Base-by-base conservation (phyloP, 192 early-diverging fungal genomes). In the Backusella macrospora region DNA sequence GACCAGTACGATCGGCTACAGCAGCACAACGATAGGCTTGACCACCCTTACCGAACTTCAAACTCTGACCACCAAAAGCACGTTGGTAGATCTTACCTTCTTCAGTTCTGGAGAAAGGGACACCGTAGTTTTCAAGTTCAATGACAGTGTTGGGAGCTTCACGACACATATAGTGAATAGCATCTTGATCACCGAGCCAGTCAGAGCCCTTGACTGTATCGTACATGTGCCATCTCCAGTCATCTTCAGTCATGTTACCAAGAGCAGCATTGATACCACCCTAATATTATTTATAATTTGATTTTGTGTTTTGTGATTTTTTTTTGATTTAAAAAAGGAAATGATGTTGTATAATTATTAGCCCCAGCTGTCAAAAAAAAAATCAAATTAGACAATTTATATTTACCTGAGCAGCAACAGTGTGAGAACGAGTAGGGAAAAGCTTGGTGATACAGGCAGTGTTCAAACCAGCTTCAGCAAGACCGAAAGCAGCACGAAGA, bases 201-300 rank as follows among this genome's bases (percentile, higher is more conserved):
- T 99, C 98, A 73, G 92, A 94, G 65, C 96, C 97, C 88, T 99
- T 99, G 81, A 98, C 96, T 26, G 97, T 98, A 73, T 99, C 97
- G 79, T 98, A 99, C 98, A 99, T 99, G 83, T 99, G 98, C 98
- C 98, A 99, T 84, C 96, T 91, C 98, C 98, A 99, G 87, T 99
- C 98, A 83, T 99, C 98, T 86, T 99, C 95, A 73, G 91, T 90
- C 96, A 99, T 98, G 85, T 99, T 99, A 65, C 98, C 98, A 49
- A 99, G 91, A 62, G 98, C 98, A 74, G 98, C 98, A 85, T 99
- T 99, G 82, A 99, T 95, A 79, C 98, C 98, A 75, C 97, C 97
- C 89, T 89, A 76, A n/a, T n/a, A n/a, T n/a, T n/a, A n/a, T n/a
- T n/a, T n/a, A n/a, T n/a, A n/a, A n/a, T n/a, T n/a, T n/a, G n/a